Evolutionary conservation across 495 filamentous ascomycete species (phyloP), one percentile per base, ranked within the genome.

Genomic region (Evansstolkia leycettana): DNA sequence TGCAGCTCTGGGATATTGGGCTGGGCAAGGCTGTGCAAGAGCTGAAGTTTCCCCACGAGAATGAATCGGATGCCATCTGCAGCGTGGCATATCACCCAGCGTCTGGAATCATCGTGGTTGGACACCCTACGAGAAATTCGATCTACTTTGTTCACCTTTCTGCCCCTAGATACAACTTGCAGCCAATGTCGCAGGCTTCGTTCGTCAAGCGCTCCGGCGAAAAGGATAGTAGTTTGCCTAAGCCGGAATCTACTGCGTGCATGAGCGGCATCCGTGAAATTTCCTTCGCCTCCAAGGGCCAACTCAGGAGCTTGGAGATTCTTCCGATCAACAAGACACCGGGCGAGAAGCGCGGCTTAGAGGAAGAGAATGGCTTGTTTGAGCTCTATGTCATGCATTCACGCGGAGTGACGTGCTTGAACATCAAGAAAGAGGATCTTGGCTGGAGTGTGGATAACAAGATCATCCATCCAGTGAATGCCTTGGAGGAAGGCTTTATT

Each of bases 351-450:
- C 52, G 50, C 5, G 60, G 58, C 19, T 69, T 74, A 13, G 71
- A 75, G 11, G 67, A 71, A 17, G 74, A 80, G 14, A 75, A 68
- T 12, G 52, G 65, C 2, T 51, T 94, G 32, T 95, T 96, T 45
- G 92, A 96, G 63, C 73, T 99, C 6, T 99, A 96, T 56, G 82
- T 84, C 14, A 92, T 94, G 79, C 88, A 99, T 56, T 93, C 90
- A 6, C 90, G 84, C 55, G 92, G 92, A 40, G 86, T 95, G 28
- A 86, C 84, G 1, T 85, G 81, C 48, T 46, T 95, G 19, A 77
- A 70, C 47, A 73, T 99, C 47, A 88, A 79, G 54, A 81, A 83
- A 54, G 73, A 78, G 31, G 88, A 95, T 56, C 60, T 99, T 36
- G 90, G 92, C 3, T 95, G 85, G 87, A 77, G 73, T 37, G 61